Conservation (phyloP, 2,329 filamentous ascomycete genomes). For the Arachnomyces sp. region DNA sequence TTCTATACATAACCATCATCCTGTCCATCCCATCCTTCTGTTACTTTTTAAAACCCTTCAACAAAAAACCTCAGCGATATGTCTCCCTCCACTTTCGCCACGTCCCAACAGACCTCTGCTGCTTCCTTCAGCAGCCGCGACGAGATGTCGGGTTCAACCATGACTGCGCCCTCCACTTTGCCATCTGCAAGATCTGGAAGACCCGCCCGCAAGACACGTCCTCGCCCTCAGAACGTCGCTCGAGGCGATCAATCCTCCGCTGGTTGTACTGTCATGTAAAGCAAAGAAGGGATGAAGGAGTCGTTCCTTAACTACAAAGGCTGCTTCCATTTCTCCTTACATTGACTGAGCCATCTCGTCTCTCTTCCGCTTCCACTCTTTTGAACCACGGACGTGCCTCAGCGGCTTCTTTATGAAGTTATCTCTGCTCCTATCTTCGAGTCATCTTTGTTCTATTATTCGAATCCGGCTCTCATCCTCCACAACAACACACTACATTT, state of each 20-base stretch:
- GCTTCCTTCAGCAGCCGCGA: not conserved
- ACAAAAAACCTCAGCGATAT: not conserved
- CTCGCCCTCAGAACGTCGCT: not conserved
- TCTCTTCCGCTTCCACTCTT: too few relatives aligned
- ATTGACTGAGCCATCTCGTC: not conserved
- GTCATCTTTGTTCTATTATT: too few relatives aligned
- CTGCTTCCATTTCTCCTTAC: not conserved
- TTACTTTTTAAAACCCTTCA: not conserved
- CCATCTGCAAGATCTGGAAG: not conserved
- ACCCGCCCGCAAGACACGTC: not conserved
- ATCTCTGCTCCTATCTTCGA: too few relatives aligned
- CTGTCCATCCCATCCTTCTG: too few relatives aligned
- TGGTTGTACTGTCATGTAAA: constrained; percentile 11
- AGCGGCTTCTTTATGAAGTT: too few relatives aligned
- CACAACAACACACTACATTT: too few relatives aligned
- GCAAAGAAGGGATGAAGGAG: too few relatives aligned
- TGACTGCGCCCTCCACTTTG: not conserved
- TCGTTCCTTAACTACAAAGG: too few relatives aligned
- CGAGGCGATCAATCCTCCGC: constrained; percentile 3
- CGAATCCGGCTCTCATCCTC: too few relatives aligned
- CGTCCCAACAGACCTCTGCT: not conserved
- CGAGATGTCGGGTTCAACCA: not conserved
- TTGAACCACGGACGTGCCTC: too few relatives aligned
- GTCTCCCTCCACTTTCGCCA: constrained; percentile 1
- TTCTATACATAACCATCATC: too few relatives aligned